phyloP scores from a whole-genome alignment of 1,139 yeast species.

The Hyphopichia wangnamkhiaoensis region DNA sequence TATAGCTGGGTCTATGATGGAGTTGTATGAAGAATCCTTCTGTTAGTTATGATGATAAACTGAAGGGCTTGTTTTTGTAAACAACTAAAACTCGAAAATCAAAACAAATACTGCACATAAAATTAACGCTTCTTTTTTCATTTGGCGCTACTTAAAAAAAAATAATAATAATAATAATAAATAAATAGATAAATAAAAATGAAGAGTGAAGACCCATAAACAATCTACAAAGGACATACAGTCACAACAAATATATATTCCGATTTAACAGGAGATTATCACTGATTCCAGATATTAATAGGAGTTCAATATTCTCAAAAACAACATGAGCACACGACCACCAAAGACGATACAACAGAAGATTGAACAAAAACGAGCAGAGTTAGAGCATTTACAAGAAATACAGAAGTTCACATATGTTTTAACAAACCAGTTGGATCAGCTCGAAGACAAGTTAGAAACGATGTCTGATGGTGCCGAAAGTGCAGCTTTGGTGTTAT shows the following conservation, averaged over 20 bases:
- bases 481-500: slow-evolving; percentile 53
- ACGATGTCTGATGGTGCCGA: slow-evolving; percentile 60
- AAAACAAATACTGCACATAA: slow-evolving; percentile 1
- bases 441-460: slow-evolving; percentile 48
- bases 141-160: too few species aligned
- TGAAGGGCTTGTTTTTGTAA: slow-evolving; percentile 3
- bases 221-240: too few species aligned
- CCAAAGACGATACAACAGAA: slow-evolving; percentile 23
- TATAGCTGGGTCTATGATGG: too few species aligned
- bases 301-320: too few species aligned
- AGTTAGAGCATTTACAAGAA: slow-evolving; percentile 52
- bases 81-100: not conserved
- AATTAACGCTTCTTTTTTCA: not conserved
- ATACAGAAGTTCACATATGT: slow-evolving; percentile 49
- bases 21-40: too few species aligned
- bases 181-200: too few species aligned
- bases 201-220: too few species aligned
- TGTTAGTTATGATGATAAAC: too few species aligned
- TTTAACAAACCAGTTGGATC: slow-evolving; percentile 50
- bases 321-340: slow-evolving; percentile 2
- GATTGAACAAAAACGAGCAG: slow-evolving; percentile 50
- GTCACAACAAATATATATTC: too few species aligned
- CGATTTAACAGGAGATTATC: too few species aligned
- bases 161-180: too few species aligned
- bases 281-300: too few species aligned